Base-by-base conservation (phyloP, 2,329 filamentous ascomycete species). In the Coccinonectria pachysandricola region DNA sequence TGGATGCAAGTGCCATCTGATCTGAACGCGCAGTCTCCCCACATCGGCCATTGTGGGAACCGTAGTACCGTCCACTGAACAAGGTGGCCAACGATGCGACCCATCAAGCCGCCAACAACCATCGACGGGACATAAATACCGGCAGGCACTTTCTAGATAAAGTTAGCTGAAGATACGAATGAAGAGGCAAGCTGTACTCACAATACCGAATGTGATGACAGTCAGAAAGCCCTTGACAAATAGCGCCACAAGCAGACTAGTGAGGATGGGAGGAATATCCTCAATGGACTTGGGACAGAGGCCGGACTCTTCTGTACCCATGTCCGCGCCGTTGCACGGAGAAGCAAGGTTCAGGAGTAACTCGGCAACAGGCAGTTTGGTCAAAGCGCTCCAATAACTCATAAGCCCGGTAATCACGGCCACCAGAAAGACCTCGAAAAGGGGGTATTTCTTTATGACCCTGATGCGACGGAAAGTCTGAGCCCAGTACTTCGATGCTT, bases 81-180 rank as follows among this genome's bases (percentile, higher is more conserved):
- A 6, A 77, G 54, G 51, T 96, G 91, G 2, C 91, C 91, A 8
- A 94, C 72, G 22, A 91, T 76, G 6, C 88, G 77, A 15, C 88
- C 88, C 62, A 94, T 78, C 11, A 98, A 62, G 46, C 91, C 91
- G 38, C 91, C 91, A 11, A 96, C 85, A 15, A 96, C 91, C 91
- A 98, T 98, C 43, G 88, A 95, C 3, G 91, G 91, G 2, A 98
- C 87, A 45, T 98, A 98, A 42, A 98, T 95, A 37, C 91, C 91
- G 1, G 88, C 86, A 7, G 91, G 91, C 1, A 96, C 77, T 65
- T 96, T 96, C 65, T 73, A 49, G 24, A 8, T n/a, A n/a, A n/a
- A n/a, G n/a, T n/a, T n/a, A n/a, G n/a, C n/a, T n/a, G n/a, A n/a
- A n/a, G n/a, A n/a, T n/a, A n/a, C n/a, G n/a, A n/a, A n/a, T n/a